These are phyloP conservation scores for Aspergillus luchuensis DNA, from an alignment of 2,329 filamentous ascomycete species.

Conservation along the genomic window DNA sequence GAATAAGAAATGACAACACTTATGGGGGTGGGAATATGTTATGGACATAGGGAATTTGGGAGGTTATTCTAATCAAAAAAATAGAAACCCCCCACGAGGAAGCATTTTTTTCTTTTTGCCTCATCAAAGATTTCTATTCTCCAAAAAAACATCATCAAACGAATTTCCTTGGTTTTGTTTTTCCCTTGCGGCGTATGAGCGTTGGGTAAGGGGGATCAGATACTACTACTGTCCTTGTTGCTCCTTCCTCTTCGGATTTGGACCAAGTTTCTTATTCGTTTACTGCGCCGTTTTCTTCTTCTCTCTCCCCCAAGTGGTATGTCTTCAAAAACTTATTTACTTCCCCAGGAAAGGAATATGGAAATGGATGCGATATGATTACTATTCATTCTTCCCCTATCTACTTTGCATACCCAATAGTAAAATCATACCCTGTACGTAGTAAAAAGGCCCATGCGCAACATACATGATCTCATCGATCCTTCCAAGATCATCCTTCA, in stretches of 20 bases:
- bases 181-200: slow-evolving; percentile 26
- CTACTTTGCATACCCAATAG: not conserved
- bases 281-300: not conserved
- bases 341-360: slow-evolving; percentile 21
- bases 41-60: slow-evolving; percentile 23
- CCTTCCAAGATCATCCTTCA: not conserved
- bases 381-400: not conserved
- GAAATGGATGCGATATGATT: slow-evolving; percentile 32
- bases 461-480: not conserved
- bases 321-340: slow-evolving; percentile 12
- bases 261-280: not conserved
- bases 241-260: slow-evolving; percentile 23
- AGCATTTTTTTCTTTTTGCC: slow-evolving; percentile 16
- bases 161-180: slow-evolving; percentile 13
- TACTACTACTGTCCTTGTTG: not conserved
- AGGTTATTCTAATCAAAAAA: slow-evolving; percentile 11
- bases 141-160: slow-evolving; percentile 17
- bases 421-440: too few relatives aligned
- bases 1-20: slow-evolving; percentile 12
- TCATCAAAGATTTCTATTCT: slow-evolving; percentile 31
- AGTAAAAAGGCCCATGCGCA: not conserved
- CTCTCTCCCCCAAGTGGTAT: slow-evolving; percentile 24
- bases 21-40: not conserved
- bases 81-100: not conserved
- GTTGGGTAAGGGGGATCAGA: slow-evolving; percentile 17